Evolutionary conservation across 148 eudicot species (phyloP).

Genomic region (Persicaria tinctoria): DNA sequence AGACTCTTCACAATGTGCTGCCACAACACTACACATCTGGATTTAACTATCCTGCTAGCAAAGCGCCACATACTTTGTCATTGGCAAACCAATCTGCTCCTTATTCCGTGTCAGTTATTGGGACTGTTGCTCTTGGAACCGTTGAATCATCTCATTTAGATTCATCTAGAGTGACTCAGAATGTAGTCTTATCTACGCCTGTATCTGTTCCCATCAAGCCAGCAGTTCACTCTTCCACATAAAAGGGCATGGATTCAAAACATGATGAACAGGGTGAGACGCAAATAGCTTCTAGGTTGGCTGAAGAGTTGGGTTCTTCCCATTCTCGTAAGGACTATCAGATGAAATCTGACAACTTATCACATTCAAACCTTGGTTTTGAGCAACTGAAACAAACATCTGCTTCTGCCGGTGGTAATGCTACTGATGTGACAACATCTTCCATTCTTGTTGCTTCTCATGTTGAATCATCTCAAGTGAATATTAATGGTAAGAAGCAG

Average conservation of each 20-base stretch:
- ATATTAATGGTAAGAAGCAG: slow-evolving; percentile 23
- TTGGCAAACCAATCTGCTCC: slow-evolving; percentile 27
- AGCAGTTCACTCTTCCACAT: slow-evolving; percentile 22
- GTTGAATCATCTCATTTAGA: slow-evolving; percentile 25
- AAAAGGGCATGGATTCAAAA: slow-evolving; percentile 27
- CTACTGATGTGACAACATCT: neutral
- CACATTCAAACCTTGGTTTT: slow-evolving; percentile 22
- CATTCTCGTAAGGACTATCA: slow-evolving; percentile 23
- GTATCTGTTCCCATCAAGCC: slow-evolving; percentile 46
- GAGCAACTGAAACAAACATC: slow-evolving; percentile 20
- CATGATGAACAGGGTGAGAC: slow-evolving; percentile 22
- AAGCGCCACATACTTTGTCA: slow-evolving; percentile 25
- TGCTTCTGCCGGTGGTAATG: slow-evolving; percentile 18
- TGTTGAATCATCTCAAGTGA: slow-evolving; percentile 20
- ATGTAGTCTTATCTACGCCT: slow-evolving; percentile 18
- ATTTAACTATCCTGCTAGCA: slow-evolving; percentile 43
- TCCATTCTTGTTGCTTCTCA: slow-evolving; percentile 17
- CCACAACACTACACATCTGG: slow-evolving; percentile 40
- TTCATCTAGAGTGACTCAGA: slow-evolving; percentile 19
- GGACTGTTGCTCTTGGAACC: slow-evolving; percentile 16
- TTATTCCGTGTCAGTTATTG: slow-evolving; percentile 25
- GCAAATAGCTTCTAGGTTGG: slow-evolving; percentile 7
- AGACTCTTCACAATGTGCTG: slow-evolving; percentile 37
- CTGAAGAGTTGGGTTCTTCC: slow-evolving; percentile 16
- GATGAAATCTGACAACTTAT: slow-evolving; percentile 18